Conservation (phyloP, 768 basidiomycete species). For the Mycena pura region DNA sequence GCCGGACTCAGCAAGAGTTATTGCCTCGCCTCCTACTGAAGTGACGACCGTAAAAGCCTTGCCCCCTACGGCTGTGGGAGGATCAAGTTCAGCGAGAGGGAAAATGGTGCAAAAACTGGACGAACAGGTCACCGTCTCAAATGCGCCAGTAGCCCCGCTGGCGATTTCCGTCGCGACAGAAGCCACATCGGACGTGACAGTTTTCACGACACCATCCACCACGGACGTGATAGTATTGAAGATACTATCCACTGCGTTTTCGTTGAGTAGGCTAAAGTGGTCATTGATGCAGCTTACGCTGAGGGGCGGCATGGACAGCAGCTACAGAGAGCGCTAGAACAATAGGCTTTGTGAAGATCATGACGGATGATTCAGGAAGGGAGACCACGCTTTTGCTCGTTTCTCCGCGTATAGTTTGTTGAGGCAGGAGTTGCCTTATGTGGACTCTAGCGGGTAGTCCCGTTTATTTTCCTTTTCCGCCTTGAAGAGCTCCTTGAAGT, state of each 20-base stretch:
- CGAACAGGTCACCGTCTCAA: constrained; percentile 52
- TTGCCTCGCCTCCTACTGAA: constrained; percentile 60
- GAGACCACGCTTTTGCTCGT: constrained; percentile 25
- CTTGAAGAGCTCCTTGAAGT: too few relatives aligned
- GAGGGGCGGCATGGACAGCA: constrained; percentile 44
- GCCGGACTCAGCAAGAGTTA: constrained; percentile 61
- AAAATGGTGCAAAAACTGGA: constrained; percentile 22
- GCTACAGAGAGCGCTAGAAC: constrained; percentile 43
- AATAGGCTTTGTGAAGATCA: constrained; percentile 48
- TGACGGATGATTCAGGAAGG: constrained; percentile 30
- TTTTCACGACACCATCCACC: constrained; percentile 39
- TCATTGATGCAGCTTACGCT: constrained; percentile 12
- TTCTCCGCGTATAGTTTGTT: too few relatives aligned
- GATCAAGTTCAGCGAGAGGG: constrained; percentile 30
- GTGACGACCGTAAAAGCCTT: constrained; percentile 61
- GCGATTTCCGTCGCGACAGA: constrained; percentile 47
- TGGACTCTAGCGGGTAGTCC: too few relatives aligned
- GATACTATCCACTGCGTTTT: constrained; percentile 43
- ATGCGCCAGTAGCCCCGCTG: constrained; percentile 38
- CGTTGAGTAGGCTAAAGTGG: too few relatives aligned
- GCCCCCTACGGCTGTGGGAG: constrained; percentile 57
- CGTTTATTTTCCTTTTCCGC: too few relatives aligned
- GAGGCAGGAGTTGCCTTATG: too few relatives aligned
- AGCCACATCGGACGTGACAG: too few relatives aligned
- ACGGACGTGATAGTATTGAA: constrained; percentile 48